Percentiles rank a stretch among this genome's conserved stretches.
Conservation (phyloP, 208 protist species). For the Leishmania aethiopica region DNA sequence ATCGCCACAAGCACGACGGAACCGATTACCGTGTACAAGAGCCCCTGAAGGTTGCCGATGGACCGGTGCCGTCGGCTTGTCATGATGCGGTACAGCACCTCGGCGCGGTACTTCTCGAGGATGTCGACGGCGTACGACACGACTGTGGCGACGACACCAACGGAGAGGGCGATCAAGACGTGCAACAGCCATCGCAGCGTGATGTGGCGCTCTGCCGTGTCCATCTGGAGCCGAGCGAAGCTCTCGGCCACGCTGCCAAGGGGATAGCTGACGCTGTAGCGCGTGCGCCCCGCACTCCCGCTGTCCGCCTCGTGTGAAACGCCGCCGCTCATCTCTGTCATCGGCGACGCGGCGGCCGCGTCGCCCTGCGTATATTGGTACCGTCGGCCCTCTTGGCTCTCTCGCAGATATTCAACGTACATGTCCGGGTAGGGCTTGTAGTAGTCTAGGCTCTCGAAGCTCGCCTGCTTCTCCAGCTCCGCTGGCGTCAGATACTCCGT, state of each 20-base stretch:
- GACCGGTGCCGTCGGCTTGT: conserved; percentile 10
- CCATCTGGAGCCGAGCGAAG: conserved; percentile 37
- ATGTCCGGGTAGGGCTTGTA: conserved; percentile 82
- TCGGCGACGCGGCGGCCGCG: conserved; percentile 7
- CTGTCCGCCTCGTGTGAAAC: not conserved
- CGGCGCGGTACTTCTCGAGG: conserved; percentile 57
- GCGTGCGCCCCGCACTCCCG: too few relatives aligned
- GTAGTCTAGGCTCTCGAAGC: conserved; percentile 88
- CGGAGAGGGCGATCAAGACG: conserved; percentile 82
- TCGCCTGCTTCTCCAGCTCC: conserved; percentile 60
- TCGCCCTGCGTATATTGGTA: conserved; percentile 17
- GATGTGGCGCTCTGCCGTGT: conserved; percentile 58
- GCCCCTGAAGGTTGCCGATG: conserved; percentile 42
- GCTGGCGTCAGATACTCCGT: conserved; percentile 44
- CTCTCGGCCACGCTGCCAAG: conserved; percentile 17
- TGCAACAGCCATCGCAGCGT: conserved; percentile 83
- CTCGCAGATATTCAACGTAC: conserved; percentile 79
- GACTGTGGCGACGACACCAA: conserved; percentile 71
- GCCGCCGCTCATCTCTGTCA: conserved; percentile 12
- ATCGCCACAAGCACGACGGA: conserved; percentile 57
- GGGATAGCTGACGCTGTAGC: not conserved
- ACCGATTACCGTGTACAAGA: conserved; percentile 49
- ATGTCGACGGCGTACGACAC: conserved; percentile 74
- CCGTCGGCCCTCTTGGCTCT: conserved; percentile 21
- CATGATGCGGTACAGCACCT: conserved; percentile 50